Evolutionary conservation across 2,329 filamentous ascomycete genomes (phyloP).

Genomic region (Alternaria sp.): DNA sequence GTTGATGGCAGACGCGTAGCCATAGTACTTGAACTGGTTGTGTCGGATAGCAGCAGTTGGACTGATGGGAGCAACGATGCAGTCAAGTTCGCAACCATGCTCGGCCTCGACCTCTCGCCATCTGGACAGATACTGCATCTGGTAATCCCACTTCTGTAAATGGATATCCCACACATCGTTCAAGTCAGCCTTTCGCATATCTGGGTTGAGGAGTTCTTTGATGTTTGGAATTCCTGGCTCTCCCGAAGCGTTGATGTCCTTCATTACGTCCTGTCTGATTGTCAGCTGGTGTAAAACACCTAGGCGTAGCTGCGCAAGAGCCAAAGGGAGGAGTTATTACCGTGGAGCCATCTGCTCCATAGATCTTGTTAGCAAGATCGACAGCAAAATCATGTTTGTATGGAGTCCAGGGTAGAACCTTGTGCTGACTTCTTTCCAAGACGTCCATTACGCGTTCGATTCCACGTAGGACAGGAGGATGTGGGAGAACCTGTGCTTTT

Average conservation of each 20-base stretch:
- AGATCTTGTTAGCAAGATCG: conserved; percentile 12
- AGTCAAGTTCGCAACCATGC: conserved; percentile 11
- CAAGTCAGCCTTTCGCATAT: conserved; percentile 11
- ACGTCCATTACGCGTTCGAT: conserved; percentile 5
- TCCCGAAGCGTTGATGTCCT: conserved; percentile 55
- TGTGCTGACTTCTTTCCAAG: conserved; percentile 6
- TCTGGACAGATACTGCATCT: conserved; percentile 12
- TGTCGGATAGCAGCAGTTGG: conserved; percentile 30
- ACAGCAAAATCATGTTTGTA: conserved; percentile 11
- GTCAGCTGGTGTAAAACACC: neutral
- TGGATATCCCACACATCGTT: conserved; percentile 17
- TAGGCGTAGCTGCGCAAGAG: neutral
- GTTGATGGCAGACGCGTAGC: conserved; percentile 19
- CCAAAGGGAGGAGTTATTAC: neutral
- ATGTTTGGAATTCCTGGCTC: conserved; percentile 18
- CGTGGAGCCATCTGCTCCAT: neutral
- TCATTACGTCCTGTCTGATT: conserved; percentile 46
- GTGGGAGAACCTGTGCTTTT: conserved; percentile 11
- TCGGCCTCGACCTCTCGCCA: conserved; percentile 3
- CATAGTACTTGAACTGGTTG: conserved; percentile 20
- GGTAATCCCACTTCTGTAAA: conserved; percentile 18
- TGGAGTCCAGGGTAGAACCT: conserved; percentile 11
- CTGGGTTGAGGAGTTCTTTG: conserved; percentile 18
- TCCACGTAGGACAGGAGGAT: conserved; percentile 11
- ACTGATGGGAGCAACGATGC: conserved; percentile 21